A percentile compares a stretch with the other conserved stretches of the same genome.
Evolutionary conservation across 2,329 filamentous ascomycete species (phyloP).

Genomic region (Sclerotinia nivalis): DNA sequence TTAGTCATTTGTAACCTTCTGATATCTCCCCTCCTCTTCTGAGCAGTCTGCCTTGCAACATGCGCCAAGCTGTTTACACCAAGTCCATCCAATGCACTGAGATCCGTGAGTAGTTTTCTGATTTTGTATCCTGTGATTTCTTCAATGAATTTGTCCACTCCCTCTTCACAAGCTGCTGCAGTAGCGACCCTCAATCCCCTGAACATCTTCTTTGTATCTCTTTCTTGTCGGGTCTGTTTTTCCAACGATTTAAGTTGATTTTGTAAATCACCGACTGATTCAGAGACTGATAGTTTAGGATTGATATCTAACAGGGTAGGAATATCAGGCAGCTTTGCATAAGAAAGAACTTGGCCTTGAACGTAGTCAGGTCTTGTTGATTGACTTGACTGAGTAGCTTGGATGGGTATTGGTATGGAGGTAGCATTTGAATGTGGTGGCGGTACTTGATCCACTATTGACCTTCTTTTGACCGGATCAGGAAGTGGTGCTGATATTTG

Average conservation of each 20-base stretch:
- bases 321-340: not conserved
- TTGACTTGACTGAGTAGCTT: slow-evolving; percentile 7
- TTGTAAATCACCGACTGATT: slow-evolving; percentile 2
- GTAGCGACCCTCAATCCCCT: slow-evolving; percentile 57
- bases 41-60: slow-evolving; percentile 34
- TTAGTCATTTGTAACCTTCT: slow-evolving; percentile 5
- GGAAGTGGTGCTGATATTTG: not conserved
- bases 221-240: not conserved
- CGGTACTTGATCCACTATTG: not conserved
- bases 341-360: slow-evolving; percentile 10
- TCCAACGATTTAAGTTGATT: slow-evolving; percentile 9
- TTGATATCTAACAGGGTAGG: slow-evolving; percentile 1
- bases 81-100: slow-evolving; percentile 53
- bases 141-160: slow-evolving; percentile 54
- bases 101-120: slow-evolving; percentile 55
- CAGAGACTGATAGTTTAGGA: not conserved
- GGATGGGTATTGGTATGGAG: not conserved
- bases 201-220: slow-evolving; percentile 49
- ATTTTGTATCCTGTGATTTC: slow-evolving; percentile 54
- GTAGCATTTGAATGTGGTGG: not conserved
- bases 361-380: slow-evolving; percentile 11
- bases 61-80: slow-evolving; percentile 33
- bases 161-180: slow-evolving; percentile 56
- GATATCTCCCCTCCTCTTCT: slow-evolving; percentile 29
- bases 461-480: slow-evolving; percentile 21